Evolutionary conservation across 768 basidiomycete genomes (phyloP), one percentile per base, ranked within the genome.

Genomic region (Mycena capillaripes): DNA sequence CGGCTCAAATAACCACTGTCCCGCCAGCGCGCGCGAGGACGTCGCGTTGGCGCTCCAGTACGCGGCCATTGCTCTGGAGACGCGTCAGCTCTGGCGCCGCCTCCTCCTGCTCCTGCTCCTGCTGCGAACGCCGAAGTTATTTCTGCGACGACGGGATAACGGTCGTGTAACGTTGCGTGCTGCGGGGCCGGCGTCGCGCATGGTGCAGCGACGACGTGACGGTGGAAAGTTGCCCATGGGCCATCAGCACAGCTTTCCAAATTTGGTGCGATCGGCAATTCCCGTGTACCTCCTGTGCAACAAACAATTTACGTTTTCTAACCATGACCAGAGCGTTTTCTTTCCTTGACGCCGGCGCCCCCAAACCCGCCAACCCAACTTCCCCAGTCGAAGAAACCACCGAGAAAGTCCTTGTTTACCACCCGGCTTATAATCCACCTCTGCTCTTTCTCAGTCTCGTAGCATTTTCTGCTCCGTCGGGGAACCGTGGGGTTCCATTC

Each of bases 21-120:
- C 78, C 59, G 88, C 86, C 7, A 83, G 86, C 27, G 88, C 88
- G 80, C 2, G 84, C 81, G 2, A 89, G 74, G 0, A 89, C 82
- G 42, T 86, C 81, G 70, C 86, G 86, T 2, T 86, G 85, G 19
- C 89, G 85, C 70, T 86, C 87, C 21, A 88, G 82, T 19, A 40
- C 78, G 75, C 53, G 57, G 46, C 36, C 57, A 34, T 40, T 70
- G 70, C 61, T 79, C 78, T 23, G 75, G 67, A 38, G 50, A 62
- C 55, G 76, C 23, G 59, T 71, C 70, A 57, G 50, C 78, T 5
- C 71, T 69, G 27, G 56, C 29, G 78, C 80, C n/a, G 58, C 70
- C 21, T 73, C 75, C 57, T 40, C 77, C 10, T 38, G 11, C 38
- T 3, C 38, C 38, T 38, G 2, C 38, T 16, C 38, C 38, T 10